Evolutionary conservation across 1,284 basidiomycete genomes (phyloP).

Genomic region (Ustilago crameri): DNA sequence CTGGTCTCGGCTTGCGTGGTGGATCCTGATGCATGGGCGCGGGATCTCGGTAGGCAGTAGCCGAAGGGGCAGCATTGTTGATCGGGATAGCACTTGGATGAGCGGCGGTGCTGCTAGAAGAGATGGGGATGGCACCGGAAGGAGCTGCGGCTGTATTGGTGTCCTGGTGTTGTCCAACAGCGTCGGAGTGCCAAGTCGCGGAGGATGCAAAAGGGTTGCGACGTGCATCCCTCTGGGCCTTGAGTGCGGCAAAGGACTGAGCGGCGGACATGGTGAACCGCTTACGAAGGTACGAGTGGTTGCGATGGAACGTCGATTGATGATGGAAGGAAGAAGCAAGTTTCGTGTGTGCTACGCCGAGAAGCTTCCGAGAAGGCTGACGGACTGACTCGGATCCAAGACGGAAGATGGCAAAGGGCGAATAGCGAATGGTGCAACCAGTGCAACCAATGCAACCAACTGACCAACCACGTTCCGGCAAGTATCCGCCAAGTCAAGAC

Average conservation of each 20-base stretch:
- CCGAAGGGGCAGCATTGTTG: background rate
- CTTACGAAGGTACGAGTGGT: background rate
- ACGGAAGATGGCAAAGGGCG: background rate
- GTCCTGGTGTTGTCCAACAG: background rate
- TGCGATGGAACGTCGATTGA: background rate
- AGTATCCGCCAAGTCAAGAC: too few species aligned
- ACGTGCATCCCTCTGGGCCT: conserved; percentile 38
- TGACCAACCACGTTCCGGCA: too few species aligned
- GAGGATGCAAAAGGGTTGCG: conserved; percentile 18
- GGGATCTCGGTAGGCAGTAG: background rate
- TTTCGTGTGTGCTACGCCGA: conserved; percentile 1
- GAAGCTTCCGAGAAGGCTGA: too few species aligned
- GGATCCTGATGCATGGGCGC: background rate
- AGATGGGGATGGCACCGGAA: conserved; percentile 9
- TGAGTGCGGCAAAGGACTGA: conserved; percentile 43
- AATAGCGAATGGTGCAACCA: too few species aligned
- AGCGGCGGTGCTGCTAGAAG: conserved; percentile 1
- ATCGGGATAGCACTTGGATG: background rate
- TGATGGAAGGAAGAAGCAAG: background rate
- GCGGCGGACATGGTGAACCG: conserved; percentile 17
- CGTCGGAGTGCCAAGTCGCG: background rate
- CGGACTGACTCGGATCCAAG: too few species aligned
- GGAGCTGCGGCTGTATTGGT: background rate
- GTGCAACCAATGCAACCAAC: too few species aligned
- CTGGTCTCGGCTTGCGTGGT: conserved; percentile 5